Evolutionary conservation across 1,139 yeast genomes (phyloP).

Genomic region (Kazachstania sp.): DNA sequence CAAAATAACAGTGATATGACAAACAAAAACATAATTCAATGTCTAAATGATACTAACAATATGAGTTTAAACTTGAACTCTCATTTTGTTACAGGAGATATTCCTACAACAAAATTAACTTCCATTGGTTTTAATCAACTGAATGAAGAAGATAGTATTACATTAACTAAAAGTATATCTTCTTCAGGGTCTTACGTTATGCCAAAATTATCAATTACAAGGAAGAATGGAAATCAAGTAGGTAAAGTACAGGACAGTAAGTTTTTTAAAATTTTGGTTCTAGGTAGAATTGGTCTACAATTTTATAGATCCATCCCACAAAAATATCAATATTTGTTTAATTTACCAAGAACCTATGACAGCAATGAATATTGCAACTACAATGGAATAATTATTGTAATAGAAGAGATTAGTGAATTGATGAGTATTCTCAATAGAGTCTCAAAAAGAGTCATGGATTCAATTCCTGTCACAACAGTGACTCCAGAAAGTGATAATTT

Average conservation of each 20-base stretch:
- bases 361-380: constrained; percentile 14
- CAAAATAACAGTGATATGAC: neutral
- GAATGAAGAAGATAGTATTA: constrained; percentile 18
- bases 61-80: too few species aligned
- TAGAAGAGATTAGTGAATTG: constrained; percentile 22
- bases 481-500: constrained; percentile 22
- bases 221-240: neutral
- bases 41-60: neutral
- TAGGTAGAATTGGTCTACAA: constrained; percentile 22
- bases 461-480: constrained; percentile 20
- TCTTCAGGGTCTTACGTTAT: constrained; percentile 29
- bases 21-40: neutral
- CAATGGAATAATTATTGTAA: constrained; percentile 22
- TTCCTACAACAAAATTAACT: neutral
- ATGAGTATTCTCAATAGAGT: constrained; percentile 20
- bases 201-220: constrained; percentile 25
- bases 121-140: neutral
- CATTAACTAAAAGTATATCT: constrained; percentile 21
- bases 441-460: constrained; percentile 12
- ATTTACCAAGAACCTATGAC: constrained; percentile 14
- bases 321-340: constrained; percentile 18
- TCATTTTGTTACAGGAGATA: too few species aligned
- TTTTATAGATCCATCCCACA: constrained; percentile 21
- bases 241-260: neutral
- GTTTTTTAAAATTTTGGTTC: constrained; percentile 13